These are phyloP conservation scores for Acanthochlamys bracteata DNA, from an alignment of 106 monocot species.

Conservation along the genomic window DNA sequence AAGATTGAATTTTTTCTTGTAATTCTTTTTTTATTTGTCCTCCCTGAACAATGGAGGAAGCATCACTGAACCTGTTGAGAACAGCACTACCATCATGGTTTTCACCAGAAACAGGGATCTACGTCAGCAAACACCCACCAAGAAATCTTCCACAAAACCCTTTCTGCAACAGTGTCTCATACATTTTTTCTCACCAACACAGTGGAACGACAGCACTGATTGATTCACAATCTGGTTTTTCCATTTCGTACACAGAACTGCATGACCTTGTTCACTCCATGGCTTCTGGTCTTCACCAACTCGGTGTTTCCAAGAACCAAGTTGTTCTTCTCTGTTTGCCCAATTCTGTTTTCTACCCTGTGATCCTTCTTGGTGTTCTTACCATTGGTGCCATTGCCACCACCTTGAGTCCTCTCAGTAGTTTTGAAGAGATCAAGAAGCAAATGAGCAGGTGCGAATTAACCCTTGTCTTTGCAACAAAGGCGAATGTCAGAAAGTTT, in stretches of 20 bases:
- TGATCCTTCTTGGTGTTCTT: constrained; percentile 43
- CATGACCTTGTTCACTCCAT: constrained; percentile 26
- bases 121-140: constrained; percentile 40
- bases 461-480: constrained; percentile 12
- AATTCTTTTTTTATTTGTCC: neutral
- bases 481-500: constrained; percentile 7
- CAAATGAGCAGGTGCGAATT: constrained; percentile 6
- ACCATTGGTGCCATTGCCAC: constrained; percentile 40
- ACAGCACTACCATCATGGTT: constrained; percentile 12
- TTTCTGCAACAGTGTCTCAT: constrained; percentile 34
- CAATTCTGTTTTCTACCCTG: constrained; percentile 49
- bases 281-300: constrained; percentile 33
- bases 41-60: constrained; percentile 4
- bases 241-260: constrained; percentile 34
- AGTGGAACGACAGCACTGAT: constrained; percentile 34
- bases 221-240: constrained; percentile 33
- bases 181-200: constrained; percentile 44
- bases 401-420: constrained; percentile 49
- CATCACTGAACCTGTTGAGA: neutral
- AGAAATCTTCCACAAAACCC: constrained; percentile 36
- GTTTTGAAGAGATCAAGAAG: constrained; percentile 35
- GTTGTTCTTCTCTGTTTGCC: constrained; percentile 56
- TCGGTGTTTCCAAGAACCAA: constrained; percentile 22
- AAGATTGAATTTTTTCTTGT: too few relatives aligned
- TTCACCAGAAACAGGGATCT: constrained; percentile 50